Percentiles rank a stretch among this genome's conserved stretches.
Evolutionary conservation across 1,284 basidiomycete genomes (phyloP).

Genomic region (Ustilago curta): DNA sequence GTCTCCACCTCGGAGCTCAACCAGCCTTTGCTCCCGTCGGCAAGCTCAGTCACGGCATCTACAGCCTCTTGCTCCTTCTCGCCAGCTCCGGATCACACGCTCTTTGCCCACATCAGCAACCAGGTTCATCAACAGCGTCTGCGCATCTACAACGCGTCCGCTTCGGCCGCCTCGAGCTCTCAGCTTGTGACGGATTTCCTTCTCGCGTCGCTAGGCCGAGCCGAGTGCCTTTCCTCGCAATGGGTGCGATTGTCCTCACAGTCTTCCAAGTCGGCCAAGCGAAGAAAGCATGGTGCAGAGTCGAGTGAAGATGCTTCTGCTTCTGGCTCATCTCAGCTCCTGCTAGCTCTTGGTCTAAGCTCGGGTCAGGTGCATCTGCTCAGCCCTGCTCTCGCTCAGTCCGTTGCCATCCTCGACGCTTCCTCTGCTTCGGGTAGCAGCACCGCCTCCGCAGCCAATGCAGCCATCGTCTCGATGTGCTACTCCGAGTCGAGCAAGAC

Average conservation of each 20-base stretch:
- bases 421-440: slow-evolving; percentile 52
- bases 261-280: slow-evolving; percentile 38
- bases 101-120: slow-evolving; percentile 78
- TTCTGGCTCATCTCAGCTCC: slow-evolving; percentile 34
- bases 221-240: slow-evolving; percentile 40
- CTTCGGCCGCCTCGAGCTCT: slow-evolving; percentile 75
- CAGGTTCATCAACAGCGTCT: slow-evolving; percentile 81
- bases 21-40: slow-evolving; percentile 72
- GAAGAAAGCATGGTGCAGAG: slow-evolving; percentile 51
- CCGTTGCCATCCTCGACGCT: slow-evolving; percentile 55
- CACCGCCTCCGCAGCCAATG: slow-evolving; percentile 41
- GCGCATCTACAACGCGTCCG: slow-evolving; percentile 76
- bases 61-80: slow-evolving; percentile 66
- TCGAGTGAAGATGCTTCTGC: slow-evolving; percentile 16
- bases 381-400: slow-evolving; percentile 56
- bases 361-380: slow-evolving; percentile 60
- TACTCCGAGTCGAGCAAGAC: slow-evolving; percentile 25
- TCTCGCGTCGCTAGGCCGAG: slow-evolving; percentile 44
- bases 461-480: slow-evolving; percentile 48
- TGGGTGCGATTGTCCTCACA: slow-evolving; percentile 45
- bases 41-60: slow-evolving; percentile 68
- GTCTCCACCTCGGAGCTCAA: slow-evolving; percentile 74
- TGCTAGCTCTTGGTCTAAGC: slow-evolving; percentile 61
- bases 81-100: slow-evolving; percentile 75
- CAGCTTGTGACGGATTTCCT: slow-evolving; percentile 73